Base-by-base conservation (phyloP, 1,139 yeast species). In the Neolecta irregularis region DNA sequence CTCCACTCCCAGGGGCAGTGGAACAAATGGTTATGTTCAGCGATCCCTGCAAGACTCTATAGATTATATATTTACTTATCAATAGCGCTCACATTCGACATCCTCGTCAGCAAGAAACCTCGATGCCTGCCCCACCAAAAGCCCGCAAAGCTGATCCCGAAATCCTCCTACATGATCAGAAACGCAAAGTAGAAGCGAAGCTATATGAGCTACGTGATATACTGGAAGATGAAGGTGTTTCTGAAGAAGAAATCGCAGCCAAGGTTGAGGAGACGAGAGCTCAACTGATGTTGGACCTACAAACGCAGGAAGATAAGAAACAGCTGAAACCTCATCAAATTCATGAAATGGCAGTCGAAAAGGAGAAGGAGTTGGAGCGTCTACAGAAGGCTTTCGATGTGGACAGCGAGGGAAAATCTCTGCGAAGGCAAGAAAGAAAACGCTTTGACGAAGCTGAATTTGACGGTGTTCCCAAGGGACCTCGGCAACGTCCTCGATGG, bases 1-100 rank as follows among this genome's bases (percentile, higher is more conserved):
- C 19, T 63, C 62, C 32, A 67, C 75, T 0, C 70, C 77, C 0
- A 57, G 80, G 38, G 91, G 91, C 0, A 61, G 77, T 0, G 80
- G 80, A 0, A 76, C 88, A 1, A 74, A 76, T 29, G 91, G 91
- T 0, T 64, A 66, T 48, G 62, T 77, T 3, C 77, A 74, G 49
- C 58, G 62, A 38, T 75, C 65, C 44, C 44, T 60, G 5, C 6
- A 28, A 6, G 5, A 20, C 22, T 11, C 22, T 26, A 12, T 6
- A 12, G 13, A 20, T 28, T 12, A 16, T 12, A 28, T 12, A 16
- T 3, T 57, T 69, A 0, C 47, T 58, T 9, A 32, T 50, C 43
- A 34, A 54, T 50, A 17, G 52, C 55, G 2, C 62, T 60, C 11
- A 55, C 56, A 42, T 43, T 47, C 19, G 42, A 41, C 16, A 46